Conservation (phyloP, 1,284 basidiomycete genomes). For the Sporisorium exsertum region DNA sequence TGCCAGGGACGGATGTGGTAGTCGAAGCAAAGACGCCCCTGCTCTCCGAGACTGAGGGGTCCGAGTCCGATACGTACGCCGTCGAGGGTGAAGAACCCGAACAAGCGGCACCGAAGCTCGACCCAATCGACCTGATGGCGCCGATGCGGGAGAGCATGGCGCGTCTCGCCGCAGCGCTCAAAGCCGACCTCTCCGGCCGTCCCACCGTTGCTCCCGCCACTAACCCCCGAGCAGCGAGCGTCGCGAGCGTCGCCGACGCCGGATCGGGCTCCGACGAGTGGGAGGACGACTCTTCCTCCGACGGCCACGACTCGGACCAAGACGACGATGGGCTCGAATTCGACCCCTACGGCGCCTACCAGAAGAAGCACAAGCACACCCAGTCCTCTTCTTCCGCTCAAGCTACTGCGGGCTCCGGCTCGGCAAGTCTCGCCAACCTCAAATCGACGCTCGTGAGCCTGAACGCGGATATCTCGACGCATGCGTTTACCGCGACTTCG, state of each 20-base stretch:
- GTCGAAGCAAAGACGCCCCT: slow-evolving; percentile 39
- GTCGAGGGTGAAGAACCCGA: slow-evolving; percentile 9
- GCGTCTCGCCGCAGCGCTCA: slow-evolving; percentile 45
- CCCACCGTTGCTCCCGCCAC: background rate
- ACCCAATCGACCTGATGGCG: slow-evolving; percentile 59
- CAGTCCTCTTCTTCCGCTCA: slow-evolving; percentile 24
- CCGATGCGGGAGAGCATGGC: slow-evolving; percentile 56
- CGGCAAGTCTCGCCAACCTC: slow-evolving; percentile 16
- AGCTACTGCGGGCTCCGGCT: background rate
- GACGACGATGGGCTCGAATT: slow-evolving; percentile 57
- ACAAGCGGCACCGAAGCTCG: slow-evolving; percentile 20
- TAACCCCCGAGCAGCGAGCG: slow-evolving; percentile 9
- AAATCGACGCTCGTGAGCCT: slow-evolving; percentile 36
- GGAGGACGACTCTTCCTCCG: slow-evolving; percentile 40
- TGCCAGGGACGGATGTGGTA: slow-evolving; percentile 38
- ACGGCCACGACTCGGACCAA: slow-evolving; percentile 3
- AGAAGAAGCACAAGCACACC: slow-evolving; percentile 53
- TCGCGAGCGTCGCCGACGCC: slow-evolving; percentile 44
- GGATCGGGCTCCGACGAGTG: slow-evolving; percentile 41
- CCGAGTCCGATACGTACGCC: slow-evolving; percentile 12
- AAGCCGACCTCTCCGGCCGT: slow-evolving; percentile 24
- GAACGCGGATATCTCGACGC: slow-evolving; percentile 46
- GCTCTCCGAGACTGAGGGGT: slow-evolving; percentile 18
- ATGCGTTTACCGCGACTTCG: slow-evolving; percentile 29
- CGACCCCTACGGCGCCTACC: slow-evolving; percentile 53